Evolutionary conservation across 345 rosid genomes (phyloP).

Genomic region (Cardiospermum halicacabum): DNA sequence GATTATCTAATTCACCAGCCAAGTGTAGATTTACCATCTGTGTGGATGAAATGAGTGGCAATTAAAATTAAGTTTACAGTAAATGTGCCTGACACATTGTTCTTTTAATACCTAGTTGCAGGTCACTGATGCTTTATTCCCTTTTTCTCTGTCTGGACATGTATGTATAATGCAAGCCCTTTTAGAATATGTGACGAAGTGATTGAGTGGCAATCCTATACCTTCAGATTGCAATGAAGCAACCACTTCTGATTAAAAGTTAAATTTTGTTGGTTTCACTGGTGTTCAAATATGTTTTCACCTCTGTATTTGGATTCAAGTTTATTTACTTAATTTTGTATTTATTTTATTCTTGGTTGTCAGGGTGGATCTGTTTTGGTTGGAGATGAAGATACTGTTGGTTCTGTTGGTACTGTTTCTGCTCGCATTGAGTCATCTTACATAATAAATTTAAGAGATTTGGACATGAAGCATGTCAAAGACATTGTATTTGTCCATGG

Average conservation of each 20-base stretch:
- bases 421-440: constrained; percentile 79
- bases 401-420: constrained; percentile 63
- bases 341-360: constrained; percentile 1
- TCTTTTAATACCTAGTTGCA: not conserved
- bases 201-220: not conserved
- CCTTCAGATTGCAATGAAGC: not conserved
- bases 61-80: not conserved
- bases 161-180: not conserved
- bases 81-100: not conserved
- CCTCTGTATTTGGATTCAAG: not conserved
- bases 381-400: constrained; percentile 77
- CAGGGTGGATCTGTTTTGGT: constrained; percentile 85
- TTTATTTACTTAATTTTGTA: not conserved
- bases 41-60: not conserved
- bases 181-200: not conserved
- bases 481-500: constrained; percentile 94
- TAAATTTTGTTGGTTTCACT: not conserved
- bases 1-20: not conserved
- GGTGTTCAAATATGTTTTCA: not conserved
- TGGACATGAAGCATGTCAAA: constrained; percentile 86
- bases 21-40: not conserved
- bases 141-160: not conserved
- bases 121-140: not conserved
- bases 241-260: not conserved
- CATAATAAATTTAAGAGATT: constrained; percentile 76